These are phyloP conservation scores for Aspergillus funiculosus DNA, from an alignment of 495 filamentous ascomycete genomes.

Conservation along the genomic window DNA sequence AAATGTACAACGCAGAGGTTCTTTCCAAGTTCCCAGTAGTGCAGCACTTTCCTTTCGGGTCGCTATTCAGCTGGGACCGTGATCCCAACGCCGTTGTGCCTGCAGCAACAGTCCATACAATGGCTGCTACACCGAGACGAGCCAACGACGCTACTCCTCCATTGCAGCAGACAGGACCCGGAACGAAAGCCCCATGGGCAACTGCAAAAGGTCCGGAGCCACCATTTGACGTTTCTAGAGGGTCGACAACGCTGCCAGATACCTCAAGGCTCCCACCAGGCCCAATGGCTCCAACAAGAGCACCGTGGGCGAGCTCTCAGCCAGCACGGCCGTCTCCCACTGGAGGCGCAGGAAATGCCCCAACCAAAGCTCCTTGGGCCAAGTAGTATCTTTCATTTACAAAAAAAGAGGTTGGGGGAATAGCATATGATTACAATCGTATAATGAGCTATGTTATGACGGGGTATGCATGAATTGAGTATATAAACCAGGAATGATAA, in stretches of 20 bases:
- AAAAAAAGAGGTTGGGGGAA: no score
- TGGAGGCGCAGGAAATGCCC: constrained; percentile 17
- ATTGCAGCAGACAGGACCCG: constrained; percentile 20
- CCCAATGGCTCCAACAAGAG: constrained; percentile 39
- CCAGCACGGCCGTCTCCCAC: constrained; percentile 19
- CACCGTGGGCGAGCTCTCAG: constrained; percentile 38
- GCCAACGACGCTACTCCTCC: constrained; percentile 20
- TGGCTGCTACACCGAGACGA: constrained; percentile 48
- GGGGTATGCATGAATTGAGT: no score
- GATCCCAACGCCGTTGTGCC: constrained; percentile 56
- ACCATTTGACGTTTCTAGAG: constrained; percentile 6
- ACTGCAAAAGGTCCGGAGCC: constrained; percentile 17
- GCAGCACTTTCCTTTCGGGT: constrained; percentile 69
- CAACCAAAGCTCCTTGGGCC: constrained; percentile 43
- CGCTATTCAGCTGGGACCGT: constrained; percentile 73
- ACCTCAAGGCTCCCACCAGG: constrained; percentile 34
- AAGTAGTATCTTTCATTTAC: constrained; percentile 17
- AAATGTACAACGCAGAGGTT: constrained; percentile 68
- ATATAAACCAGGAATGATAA: not conserved
- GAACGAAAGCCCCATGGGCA: constrained; percentile 48
- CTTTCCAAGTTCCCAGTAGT: constrained; percentile 66
- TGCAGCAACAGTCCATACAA: constrained; percentile 48
- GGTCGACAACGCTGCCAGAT: constrained; percentile 19
- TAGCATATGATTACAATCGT: no score
- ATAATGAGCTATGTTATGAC: not conserved